These are phyloP conservation scores for Tolypocladium ovalisporum DNA, from an alignment of 2,329 filamentous ascomycete genomes.

Conservation along the genomic window DNA sequence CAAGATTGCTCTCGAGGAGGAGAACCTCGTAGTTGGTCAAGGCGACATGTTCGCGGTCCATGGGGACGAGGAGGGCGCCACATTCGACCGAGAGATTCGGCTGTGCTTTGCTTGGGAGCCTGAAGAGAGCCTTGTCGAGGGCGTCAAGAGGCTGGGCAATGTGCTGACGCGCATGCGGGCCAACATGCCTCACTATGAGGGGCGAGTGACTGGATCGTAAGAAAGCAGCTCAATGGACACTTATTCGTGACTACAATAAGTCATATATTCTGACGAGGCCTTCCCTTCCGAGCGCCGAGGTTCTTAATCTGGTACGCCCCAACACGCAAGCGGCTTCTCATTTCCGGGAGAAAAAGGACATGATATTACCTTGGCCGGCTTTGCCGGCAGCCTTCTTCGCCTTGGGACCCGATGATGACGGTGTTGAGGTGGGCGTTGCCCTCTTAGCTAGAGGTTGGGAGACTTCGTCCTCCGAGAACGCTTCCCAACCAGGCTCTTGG, in stretches of 20 bases:
- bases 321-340: conserved; percentile 16
- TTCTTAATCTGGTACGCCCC: neutral
- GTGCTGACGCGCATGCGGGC: conserved; percentile 26
- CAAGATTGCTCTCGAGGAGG: conserved; percentile 44
- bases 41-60: conserved; percentile 61
- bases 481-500: conserved; percentile 80
- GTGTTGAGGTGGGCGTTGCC: conserved; percentile 33
- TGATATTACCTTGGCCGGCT: conserved; percentile 66
- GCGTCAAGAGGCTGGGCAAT: conserved; percentile 49
- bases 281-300: neutral
- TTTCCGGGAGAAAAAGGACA: conserved; percentile 87
- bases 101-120: conserved; percentile 67
- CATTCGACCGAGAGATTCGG: conserved; percentile 50
- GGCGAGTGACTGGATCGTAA: conserved; percentile 2
- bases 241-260: conserved; percentile 11
- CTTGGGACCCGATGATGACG: conserved; percentile 36
- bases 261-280: neutral
- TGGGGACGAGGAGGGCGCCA: conserved; percentile 39
- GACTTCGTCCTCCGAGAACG: conserved; percentile 82
- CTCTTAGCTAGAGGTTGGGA: conserved; percentile 39
- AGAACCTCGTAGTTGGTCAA: conserved; percentile 56
- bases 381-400: conserved; percentile 48
- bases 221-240: conserved; percentile 10
- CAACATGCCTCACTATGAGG: conserved; percentile 15
- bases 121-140: conserved; percentile 53